Evolutionary conservation across 2,329 filamentous ascomycete species (phyloP).

Genomic region (Fusarium humuli): DNA sequence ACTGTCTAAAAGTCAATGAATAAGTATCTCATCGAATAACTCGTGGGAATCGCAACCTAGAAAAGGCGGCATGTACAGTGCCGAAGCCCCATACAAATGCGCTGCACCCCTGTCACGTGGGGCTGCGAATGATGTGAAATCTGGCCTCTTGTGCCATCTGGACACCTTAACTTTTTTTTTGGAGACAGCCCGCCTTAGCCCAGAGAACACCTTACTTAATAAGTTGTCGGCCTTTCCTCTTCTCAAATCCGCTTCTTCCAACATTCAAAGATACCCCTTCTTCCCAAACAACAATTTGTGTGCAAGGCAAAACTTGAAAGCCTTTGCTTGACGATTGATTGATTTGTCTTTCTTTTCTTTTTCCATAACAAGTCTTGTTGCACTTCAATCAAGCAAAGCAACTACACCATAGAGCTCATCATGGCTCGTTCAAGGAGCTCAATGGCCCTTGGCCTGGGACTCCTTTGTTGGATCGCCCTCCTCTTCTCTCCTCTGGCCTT

Average conservation of each 20-base stretch:
- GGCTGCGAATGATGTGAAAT: slow-evolving; percentile 55
- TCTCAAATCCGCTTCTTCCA: slow-evolving; percentile 46
- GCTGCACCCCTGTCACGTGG: slow-evolving; percentile 51
- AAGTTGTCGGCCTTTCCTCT: slow-evolving; percentile 51
- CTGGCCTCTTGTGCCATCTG: slow-evolving; percentile 62
- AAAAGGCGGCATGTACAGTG: slow-evolving; percentile 41
- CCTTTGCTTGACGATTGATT: slow-evolving; percentile 42
- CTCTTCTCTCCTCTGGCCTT: slow-evolving; percentile 90
- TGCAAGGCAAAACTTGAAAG: slow-evolving; percentile 43
- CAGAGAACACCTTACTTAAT: slow-evolving; percentile 47
- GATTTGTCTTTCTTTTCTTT: slow-evolving; percentile 42
- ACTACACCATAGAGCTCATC: slow-evolving; percentile 43
- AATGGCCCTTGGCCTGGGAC: slow-evolving; percentile 84
- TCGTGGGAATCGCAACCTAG: neutral
- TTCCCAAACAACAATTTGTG: slow-evolving; percentile 45
- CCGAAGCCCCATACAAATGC: neutral
- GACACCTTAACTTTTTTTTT: slow-evolving; percentile 60
- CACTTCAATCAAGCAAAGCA: slow-evolving; percentile 37
- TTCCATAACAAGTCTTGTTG: slow-evolving; percentile 38
- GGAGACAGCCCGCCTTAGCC: slow-evolving; percentile 24
- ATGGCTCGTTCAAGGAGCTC: slow-evolving; percentile 73
- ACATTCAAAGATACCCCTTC: slow-evolving; percentile 49
- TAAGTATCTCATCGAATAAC: neutral
- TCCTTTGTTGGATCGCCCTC: slow-evolving; percentile 91
- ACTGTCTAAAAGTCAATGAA: slow-evolving; percentile 30